Evolutionary conservation across 2,329 filamentous ascomycete species (phyloP).

Genomic region (Fusarium pseudoanthophilum): DNA sequence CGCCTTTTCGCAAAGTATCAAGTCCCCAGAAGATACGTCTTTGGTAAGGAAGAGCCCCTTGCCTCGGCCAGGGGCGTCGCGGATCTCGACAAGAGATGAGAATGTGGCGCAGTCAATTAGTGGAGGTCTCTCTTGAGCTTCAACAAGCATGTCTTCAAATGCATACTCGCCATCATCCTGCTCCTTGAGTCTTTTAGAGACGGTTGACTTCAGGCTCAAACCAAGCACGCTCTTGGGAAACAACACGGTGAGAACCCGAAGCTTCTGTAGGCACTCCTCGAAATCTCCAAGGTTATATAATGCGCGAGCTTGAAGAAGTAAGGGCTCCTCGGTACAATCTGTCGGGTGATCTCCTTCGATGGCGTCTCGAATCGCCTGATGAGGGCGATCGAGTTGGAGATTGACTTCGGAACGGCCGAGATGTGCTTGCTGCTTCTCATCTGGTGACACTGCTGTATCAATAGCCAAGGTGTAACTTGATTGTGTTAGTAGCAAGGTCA

Average conservation of each 20-base stretch:
- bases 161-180: slow-evolving; percentile 51
- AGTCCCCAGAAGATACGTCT: slow-evolving; percentile 59
- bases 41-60: slow-evolving; percentile 63
- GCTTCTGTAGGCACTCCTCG: slow-evolving; percentile 48
- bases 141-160: slow-evolving; percentile 51
- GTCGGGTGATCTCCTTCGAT: slow-evolving; percentile 13
- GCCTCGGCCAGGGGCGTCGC: slow-evolving; percentile 53
- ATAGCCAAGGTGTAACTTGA: slow-evolving; percentile 12
- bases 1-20: slow-evolving; percentile 67
- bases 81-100: slow-evolving; percentile 54
- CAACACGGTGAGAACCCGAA: slow-evolving; percentile 46
- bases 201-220: slow-evolving; percentile 24
- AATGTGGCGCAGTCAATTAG: slow-evolving; percentile 61
- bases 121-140: slow-evolving; percentile 52
- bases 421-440: slow-evolving; percentile 49
- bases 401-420: slow-evolving; percentile 52
- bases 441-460: not conserved
- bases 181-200: slow-evolving; percentile 51
- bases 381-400: slow-evolving; percentile 44
- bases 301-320: slow-evolving; percentile 58
- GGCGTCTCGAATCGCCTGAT: slow-evolving; percentile 48
- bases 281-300: slow-evolving; percentile 57
- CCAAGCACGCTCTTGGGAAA: slow-evolving; percentile 49
- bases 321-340: slow-evolving; percentile 53
- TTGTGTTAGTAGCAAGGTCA: not conserved